Percentiles rank a stretch among this genome's conserved stretches.
phyloP scores from a whole-genome alignment of 352 stramenopile genomes.

The Phytopythium helicoides region DNA sequence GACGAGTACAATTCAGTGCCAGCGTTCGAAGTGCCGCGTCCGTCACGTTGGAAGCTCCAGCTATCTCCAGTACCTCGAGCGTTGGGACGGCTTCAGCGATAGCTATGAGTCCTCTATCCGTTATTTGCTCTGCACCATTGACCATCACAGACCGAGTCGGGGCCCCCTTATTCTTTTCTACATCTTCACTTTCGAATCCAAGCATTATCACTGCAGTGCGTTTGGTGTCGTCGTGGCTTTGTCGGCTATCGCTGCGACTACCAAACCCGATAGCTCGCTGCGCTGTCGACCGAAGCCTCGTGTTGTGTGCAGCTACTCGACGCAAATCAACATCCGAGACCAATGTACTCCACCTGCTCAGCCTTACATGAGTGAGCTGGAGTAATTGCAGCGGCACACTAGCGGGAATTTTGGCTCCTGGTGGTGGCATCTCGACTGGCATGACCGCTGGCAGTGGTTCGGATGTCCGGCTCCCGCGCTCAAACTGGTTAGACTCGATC shows the following conservation, averaged over 20 bases:
- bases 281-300: constrained; percentile 25
- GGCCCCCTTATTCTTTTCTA: constrained; percentile 8
- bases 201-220: background rate
- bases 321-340: constrained; percentile 61
- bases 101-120: constrained; percentile 47
- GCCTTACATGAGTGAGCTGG: constrained; percentile 41
- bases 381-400: constrained; percentile 69
- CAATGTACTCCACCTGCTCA: constrained; percentile 69
- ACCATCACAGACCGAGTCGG: constrained; percentile 47
- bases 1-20: constrained; percentile 36
- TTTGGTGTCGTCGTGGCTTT: background rate
- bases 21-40: constrained; percentile 56
- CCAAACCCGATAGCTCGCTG: constrained; percentile 7
- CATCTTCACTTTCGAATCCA: constrained; percentile 3
- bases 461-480: constrained; percentile 1
- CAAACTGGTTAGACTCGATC: constrained; percentile 11
- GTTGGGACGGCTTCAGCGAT: constrained; percentile 47
- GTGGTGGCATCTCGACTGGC: background rate
- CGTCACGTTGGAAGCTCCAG: constrained; percentile 36
- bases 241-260: constrained; percentile 9
- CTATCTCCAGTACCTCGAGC: constrained; percentile 59
- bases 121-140: constrained; percentile 66
- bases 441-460: constrained; percentile 8
- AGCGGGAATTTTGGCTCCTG: constrained; percentile 6
- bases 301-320: constrained; percentile 63